Percentiles rank a stretch among this genome's conserved stretches.
Evolutionary conservation across 495 filamentous ascomycete genomes (phyloP).

Genomic region (Gamarada debralockiae): DNA sequence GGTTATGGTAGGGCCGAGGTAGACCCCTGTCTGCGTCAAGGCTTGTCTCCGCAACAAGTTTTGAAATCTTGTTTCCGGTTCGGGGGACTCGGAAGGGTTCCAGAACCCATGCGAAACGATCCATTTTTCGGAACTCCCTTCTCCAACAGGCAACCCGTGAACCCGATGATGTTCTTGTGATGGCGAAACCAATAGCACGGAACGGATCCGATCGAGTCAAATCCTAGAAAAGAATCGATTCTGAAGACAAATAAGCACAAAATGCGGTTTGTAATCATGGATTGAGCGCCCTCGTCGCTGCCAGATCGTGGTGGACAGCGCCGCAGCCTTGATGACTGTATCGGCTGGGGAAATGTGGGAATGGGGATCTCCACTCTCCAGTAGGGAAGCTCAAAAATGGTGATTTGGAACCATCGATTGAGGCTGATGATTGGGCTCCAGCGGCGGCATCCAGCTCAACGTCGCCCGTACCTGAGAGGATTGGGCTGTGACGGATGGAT

Average conservation of each 20-base stretch:
- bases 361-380: not conserved
- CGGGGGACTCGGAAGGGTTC: constrained; percentile 2
- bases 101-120: not conserved
- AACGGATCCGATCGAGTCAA: not conserved
- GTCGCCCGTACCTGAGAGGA: not conserved
- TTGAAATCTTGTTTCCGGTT: not conserved
- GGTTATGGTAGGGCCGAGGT: too few species aligned
- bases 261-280: too few species aligned
- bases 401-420: not conserved
- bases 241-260: not conserved
- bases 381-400: not conserved
- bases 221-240: not conserved
- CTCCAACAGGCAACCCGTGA: not conserved
- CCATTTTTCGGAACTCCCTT: not conserved
- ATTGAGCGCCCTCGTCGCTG: too few species aligned
- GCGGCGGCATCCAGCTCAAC: not conserved
- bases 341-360: not conserved
- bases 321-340: not conserved
- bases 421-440: constrained; percentile 9
- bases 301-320: not conserved
- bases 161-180: too few species aligned
- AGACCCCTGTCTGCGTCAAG: too few species aligned
- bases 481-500: not conserved
- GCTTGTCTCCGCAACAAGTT: not conserved
- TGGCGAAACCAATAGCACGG: not conserved